A percentile compares a stretch with the other conserved stretches of the same genome.
phyloP scores from a whole-genome alignment of 2,329 filamentous ascomycete genomes.

The Massarina eburnea region DNA sequence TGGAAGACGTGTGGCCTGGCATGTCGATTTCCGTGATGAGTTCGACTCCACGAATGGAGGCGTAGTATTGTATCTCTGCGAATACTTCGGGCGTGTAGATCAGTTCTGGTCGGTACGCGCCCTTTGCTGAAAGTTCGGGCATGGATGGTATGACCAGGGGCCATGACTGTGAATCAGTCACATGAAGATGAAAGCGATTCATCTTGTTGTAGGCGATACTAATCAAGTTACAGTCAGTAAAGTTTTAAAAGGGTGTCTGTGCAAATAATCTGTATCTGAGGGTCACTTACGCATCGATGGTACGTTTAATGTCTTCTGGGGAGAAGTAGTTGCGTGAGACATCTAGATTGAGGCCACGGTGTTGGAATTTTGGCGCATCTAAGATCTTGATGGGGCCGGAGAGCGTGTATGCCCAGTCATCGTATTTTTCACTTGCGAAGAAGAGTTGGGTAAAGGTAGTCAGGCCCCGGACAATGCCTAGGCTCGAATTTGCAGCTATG shows the following conservation, averaged over 20 bases:
- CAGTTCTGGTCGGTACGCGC: conserved; percentile 68
- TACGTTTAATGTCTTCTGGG: conserved; percentile 67
- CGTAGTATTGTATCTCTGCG: conserved; percentile 69
- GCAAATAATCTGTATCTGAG: too few species aligned
- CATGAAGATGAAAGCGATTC: conserved; percentile 78
- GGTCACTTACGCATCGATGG: conserved; percentile 81
- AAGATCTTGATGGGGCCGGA: conserved; percentile 69
- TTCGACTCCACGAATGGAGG: conserved; percentile 66
- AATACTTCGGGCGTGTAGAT: conserved; percentile 70
- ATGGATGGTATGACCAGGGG: conserved; percentile 77
- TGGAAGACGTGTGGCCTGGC: conserved; percentile 74
- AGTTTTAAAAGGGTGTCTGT: too few species aligned
- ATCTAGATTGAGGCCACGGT: conserved; percentile 80
- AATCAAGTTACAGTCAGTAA: too few species aligned
- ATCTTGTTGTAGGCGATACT: conserved; percentile 77
- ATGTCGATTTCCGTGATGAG: conserved; percentile 78
- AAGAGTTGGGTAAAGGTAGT: conserved; percentile 80
- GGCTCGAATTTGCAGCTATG: conserved; percentile 66
- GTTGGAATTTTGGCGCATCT: conserved; percentile 73
- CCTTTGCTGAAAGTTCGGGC: conserved; percentile 70
- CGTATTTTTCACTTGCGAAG: conserved; percentile 62
- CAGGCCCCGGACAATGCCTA: conserved; percentile 71
- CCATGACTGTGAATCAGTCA: conserved; percentile 84
- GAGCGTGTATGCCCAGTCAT: conserved; percentile 65
- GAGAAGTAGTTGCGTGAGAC: conserved; percentile 73